Conservation (phyloP, 75 land plant genomes). For the Ceratopteris richardii region DNA sequence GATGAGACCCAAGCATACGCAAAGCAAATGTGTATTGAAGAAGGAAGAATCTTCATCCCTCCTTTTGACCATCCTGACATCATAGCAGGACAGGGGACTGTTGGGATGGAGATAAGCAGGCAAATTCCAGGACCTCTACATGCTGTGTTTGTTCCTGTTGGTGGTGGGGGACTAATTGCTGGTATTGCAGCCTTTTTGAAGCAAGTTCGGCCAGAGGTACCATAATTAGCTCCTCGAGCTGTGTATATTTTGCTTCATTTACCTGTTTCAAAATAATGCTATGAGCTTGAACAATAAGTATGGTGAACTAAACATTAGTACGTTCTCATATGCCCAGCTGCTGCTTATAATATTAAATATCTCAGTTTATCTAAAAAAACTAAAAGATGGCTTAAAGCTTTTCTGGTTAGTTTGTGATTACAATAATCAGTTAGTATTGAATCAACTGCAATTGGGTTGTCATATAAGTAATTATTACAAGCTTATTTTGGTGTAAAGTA, state of each 20-base stretch:
- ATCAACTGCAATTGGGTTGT: too few species aligned
- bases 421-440: too few species aligned
- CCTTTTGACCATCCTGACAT: constrained; percentile 48
- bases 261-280: too few species aligned
- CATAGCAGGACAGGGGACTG: constrained; percentile 51
- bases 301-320: too few species aligned
- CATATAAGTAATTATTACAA: too few species aligned
- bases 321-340: too few species aligned
- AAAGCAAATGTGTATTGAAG: constrained; percentile 29
- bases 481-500: too few species aligned
- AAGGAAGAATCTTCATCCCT: constrained; percentile 43
- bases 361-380: too few species aligned
- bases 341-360: too few species aligned
- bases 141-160: constrained; percentile 51
- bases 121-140: constrained; percentile 43
- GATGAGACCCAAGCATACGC: constrained; percentile 56
- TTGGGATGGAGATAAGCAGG: constrained; percentile 49
- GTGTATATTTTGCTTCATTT: neutral
- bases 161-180: constrained; percentile 54
- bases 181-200: constrained; percentile 56
- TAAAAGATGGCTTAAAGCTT: too few species aligned
- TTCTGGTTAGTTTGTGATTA: too few species aligned
- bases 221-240: neutral
- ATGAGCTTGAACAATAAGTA: too few species aligned
- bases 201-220: constrained; percentile 50